These are phyloP conservation scores for Plasmodium reichenowi DNA, from an alignment of 169 alveolate species.

Conservation along the genomic window DNA sequence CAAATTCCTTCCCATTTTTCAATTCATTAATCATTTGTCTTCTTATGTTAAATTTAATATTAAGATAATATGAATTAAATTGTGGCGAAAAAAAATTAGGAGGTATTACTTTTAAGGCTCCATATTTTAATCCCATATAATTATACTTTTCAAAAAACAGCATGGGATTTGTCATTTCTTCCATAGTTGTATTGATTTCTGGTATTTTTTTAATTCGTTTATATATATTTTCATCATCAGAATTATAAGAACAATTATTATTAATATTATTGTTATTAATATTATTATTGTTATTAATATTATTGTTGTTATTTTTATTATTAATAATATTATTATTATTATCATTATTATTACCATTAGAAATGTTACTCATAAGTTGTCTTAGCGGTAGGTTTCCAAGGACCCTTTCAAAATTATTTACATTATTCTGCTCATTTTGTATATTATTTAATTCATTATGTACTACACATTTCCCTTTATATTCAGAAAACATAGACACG, in stretches of 20 bases:
- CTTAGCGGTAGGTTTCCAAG: too few species aligned
- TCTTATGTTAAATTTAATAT: slow-evolving; percentile 85
- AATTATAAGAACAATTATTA: too few species aligned
- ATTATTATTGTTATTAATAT: neutral
- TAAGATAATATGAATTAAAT: slow-evolving; percentile 80
- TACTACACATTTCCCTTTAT: too few species aligned
- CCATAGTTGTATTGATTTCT: slow-evolving; percentile 82
- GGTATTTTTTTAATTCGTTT: slow-evolving; percentile 79
- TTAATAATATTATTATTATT: too few species aligned
- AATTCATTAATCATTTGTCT: slow-evolving; percentile 84
- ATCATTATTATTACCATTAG: too few species aligned
- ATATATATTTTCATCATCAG: slow-evolving; percentile 13
- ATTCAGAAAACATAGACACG: too few species aligned
- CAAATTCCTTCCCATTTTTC: slow-evolving; percentile 81
- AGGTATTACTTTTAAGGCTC: slow-evolving; percentile 88
- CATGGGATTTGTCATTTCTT: slow-evolving; percentile 83
- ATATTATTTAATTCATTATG: too few species aligned
- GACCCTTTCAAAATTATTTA: too few species aligned
- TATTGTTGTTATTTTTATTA: too few species aligned
- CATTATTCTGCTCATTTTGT: too few species aligned
- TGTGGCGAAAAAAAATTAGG: slow-evolving; percentile 85
- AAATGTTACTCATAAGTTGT: too few species aligned
- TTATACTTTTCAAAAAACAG: slow-evolving; percentile 78
- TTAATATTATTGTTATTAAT: neutral
- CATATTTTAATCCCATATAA: slow-evolving; percentile 83